A percentile compares a stretch with the other conserved stretches of the same genome.
These are phyloP conservation scores for Lodderomyces oxycetoniae DNA, from an alignment of 1,139 yeast species.

Conservation along the genomic window DNA sequence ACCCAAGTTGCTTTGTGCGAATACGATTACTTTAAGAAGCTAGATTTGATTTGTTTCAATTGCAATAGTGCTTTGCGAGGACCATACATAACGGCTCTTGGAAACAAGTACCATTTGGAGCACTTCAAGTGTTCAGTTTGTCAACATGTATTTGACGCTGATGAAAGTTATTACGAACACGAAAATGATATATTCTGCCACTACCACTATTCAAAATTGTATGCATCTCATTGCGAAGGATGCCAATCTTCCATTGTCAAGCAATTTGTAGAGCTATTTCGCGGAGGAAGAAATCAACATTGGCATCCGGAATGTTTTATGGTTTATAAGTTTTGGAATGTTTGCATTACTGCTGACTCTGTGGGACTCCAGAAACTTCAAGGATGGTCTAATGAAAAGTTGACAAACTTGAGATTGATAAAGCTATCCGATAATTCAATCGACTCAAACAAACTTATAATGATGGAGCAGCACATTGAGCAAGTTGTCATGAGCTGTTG, in stretches of 20 bases:
- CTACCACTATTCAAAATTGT: constrained; percentile 78
- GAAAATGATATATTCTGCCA: constrained; percentile 82
- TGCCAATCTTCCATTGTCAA: constrained; percentile 87
- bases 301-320: constrained; percentile 99
- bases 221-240: constrained; percentile 91
- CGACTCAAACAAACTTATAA: constrained; percentile 48
- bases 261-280: constrained; percentile 86
- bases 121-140: constrained; percentile 93
- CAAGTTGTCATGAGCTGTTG: constrained; percentile 74
- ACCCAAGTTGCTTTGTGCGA: constrained; percentile 80
- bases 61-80: constrained; percentile 88
- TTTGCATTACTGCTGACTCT: constrained; percentile 61
- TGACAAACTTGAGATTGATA: constrained; percentile 13
- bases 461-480: constrained; percentile 63
- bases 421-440: constrained; percentile 19
- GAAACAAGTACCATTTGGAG: constrained; percentile 88
- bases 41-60: constrained; percentile 75
- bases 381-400: constrained; percentile 19
- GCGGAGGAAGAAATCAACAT: constrained; percentile 92
- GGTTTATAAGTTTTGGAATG: constrained; percentile 97
- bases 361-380: constrained; percentile 45
- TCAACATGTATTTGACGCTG: constrained; percentile 80
- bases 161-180: constrained; percentile 91
- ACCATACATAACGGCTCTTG: constrained; percentile 90
- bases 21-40: constrained; percentile 81